Evolutionary conservation across 495 filamentous ascomycete species (phyloP).

Genomic region (Penicillium herquei): DNA sequence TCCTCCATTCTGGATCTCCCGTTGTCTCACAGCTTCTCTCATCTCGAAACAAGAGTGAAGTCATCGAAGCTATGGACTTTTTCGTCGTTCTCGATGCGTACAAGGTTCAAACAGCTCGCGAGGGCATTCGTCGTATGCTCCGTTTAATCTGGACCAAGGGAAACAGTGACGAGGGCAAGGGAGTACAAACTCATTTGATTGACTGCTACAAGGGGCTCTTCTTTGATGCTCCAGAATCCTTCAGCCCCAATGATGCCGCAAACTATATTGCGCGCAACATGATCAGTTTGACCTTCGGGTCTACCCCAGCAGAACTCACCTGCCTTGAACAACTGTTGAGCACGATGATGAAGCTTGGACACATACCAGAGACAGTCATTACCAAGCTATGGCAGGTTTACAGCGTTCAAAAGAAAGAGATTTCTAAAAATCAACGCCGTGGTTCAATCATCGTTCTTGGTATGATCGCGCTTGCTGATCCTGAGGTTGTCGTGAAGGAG

Average conservation of each 20-base stretch:
- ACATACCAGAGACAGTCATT: conserved; percentile 81
- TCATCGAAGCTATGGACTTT: conserved; percentile 99
- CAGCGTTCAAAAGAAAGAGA: conserved; percentile 87
- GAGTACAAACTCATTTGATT: conserved; percentile 93
- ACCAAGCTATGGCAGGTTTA: conserved; percentile 98
- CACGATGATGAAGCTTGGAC: conserved; percentile 94
- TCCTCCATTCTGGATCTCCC: conserved; percentile 77
- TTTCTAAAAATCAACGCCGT: conserved; percentile 85
- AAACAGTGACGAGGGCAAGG: conserved; percentile 98
- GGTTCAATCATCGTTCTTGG: conserved; percentile 95
- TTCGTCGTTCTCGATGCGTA: conserved; percentile 93
- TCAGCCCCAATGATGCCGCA: conserved; percentile 84
- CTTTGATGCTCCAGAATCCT: conserved; percentile 87
- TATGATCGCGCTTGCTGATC: conserved; percentile 92
- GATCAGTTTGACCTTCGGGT: conserved; percentile 96
- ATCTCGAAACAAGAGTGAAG: conserved; percentile 94
- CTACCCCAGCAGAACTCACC: conserved; percentile 89
- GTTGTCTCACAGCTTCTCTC: conserved; percentile 82
- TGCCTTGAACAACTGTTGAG: conserved; percentile 91
- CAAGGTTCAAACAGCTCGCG: conserved; percentile 86
- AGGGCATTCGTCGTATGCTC: conserved; percentile 90
- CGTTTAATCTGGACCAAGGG: conserved; percentile 98
- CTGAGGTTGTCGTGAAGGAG: conserved; percentile 88
- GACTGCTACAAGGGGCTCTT: conserved; percentile 96
- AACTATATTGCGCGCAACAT: conserved; percentile 97